Evolutionary conservation across 176 grass and related monocot species (phyloP), one percentile per base, ranked within the genome.

Genomic region (Paspalum notatum): DNA sequence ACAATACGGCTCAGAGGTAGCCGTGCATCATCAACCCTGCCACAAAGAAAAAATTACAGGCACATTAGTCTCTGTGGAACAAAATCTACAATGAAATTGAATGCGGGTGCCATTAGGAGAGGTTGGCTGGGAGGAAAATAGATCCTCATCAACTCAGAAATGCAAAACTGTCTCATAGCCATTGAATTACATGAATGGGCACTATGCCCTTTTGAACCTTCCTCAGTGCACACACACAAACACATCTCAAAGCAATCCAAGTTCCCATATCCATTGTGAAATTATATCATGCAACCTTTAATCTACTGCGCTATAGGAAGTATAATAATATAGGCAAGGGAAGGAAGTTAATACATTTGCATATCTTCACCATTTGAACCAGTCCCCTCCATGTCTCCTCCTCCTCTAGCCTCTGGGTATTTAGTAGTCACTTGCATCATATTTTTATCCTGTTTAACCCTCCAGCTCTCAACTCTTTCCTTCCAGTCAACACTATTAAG

Each of bases 341-440:
- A 12, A 61, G 32, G 14, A 11, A 14, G 15, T 61, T 32, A 65
- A 78, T 91, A 99, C 96, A 99, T 95, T 99, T 95, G 96, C 59
- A 93, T 87, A 82, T 99, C 96, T 91, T 99, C 96, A 54, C 90
- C 96, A 82, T 95, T 99, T n/a, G 96, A 99, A 77, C 96, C 96
- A 84, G 93, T 95, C 50, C 93, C 96, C 78, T 99, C 96, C 71
- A 99, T 90, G 84, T 99, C 96, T 80, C 92, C 94, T 80, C 92
- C 95, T 61, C 92, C 96, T 90, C 90, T 95, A 1, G 88, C 97
- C 78, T 95, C 88, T 74, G 93, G 82, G 67, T 93, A 96, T 79
- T 96, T 99, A 78, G 91, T 89, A 39, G 90, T 77, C 87, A 93
- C 90, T 59, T 99, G 97, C 84, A 93, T 82, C 77, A 96, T 96